Evolutionary conservation across 805 yeast species (phyloP).

Genomic region (Candida adriatica): DNA sequence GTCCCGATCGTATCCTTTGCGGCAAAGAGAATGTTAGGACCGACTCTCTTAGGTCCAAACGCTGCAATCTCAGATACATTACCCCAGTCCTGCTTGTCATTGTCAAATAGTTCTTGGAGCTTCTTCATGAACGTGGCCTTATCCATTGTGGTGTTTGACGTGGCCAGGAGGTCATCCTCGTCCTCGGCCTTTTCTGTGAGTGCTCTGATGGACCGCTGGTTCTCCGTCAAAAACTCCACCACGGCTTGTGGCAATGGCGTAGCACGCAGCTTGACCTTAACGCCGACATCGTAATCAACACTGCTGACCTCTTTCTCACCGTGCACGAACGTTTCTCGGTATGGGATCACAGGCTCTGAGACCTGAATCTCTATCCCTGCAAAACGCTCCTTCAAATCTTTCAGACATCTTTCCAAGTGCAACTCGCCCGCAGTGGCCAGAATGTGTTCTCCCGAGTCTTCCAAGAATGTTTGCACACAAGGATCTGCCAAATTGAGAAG

Average conservation of each 20-base stretch:
- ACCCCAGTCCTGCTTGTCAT: constrained; percentile 20
- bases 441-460: constrained; percentile 89
- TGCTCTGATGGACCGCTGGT: constrained; percentile 37
- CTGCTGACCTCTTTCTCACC: constrained; percentile 44
- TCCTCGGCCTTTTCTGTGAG: constrained; percentile 18
- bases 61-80: constrained; percentile 40
- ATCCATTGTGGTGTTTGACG: constrained; percentile 18
- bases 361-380: constrained; percentile 83
- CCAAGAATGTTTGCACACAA: constrained; percentile 79
- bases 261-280: constrained; percentile 34
- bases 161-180: constrained; percentile 15
- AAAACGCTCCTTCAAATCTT: constrained; percentile 84
- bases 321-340: constrained; percentile 70
- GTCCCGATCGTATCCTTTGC: constrained; percentile 30
- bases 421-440: constrained; percentile 95
- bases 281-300: constrained; percentile 43
- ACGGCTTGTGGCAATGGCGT: constrained; percentile 50
- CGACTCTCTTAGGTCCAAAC: constrained; percentile 73
- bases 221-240: constrained; percentile 40
- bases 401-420: constrained; percentile 89
- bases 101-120: constrained; percentile 26
- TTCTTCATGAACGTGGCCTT: constrained; percentile 27
- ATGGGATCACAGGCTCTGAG: constrained; percentile 93
- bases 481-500: constrained; percentile 88
- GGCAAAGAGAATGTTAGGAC: constrained; percentile 71